These are phyloP conservation scores for Colletotrichum sp. DNA, from an alignment of 2,329 filamentous ascomycete species.

Conservation along the genomic window DNA sequence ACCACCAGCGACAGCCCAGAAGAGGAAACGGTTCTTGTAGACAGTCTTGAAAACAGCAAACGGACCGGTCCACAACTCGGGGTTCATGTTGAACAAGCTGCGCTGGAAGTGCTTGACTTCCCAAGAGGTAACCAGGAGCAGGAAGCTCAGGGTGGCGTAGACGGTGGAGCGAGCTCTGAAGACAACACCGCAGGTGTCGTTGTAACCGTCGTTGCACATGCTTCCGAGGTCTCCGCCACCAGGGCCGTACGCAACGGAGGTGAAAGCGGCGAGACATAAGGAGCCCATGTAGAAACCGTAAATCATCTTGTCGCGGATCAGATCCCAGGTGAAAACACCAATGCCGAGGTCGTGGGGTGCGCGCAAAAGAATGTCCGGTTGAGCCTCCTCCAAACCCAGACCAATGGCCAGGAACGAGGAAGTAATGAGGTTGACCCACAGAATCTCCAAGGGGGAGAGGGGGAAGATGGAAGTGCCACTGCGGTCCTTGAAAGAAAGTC, in stretches of 20 bases:
- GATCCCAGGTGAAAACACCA: slow-evolving; percentile 68
- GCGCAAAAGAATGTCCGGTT: slow-evolving; percentile 69
- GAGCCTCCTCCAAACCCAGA: slow-evolving; percentile 72
- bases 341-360: slow-evolving; percentile 65
- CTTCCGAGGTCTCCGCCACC: slow-evolving; percentile 54
- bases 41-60: slow-evolving; percentile 63
- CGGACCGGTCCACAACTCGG: slow-evolving; percentile 51
- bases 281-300: slow-evolving; percentile 69
- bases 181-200: slow-evolving; percentile 56
- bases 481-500: slow-evolving; percentile 70
- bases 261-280: slow-evolving; percentile 66
- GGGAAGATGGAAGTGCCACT: slow-evolving; percentile 69
- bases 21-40: slow-evolving; percentile 71
- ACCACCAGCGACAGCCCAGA: slow-evolving; percentile 66
- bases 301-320: slow-evolving; percentile 70
- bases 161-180: slow-evolving; percentile 72
- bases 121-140: slow-evolving; percentile 73
- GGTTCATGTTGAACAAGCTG: slow-evolving; percentile 72
- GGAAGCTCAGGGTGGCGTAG: slow-evolving; percentile 72
- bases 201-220: slow-evolving; percentile 62
- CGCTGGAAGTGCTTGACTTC: slow-evolving; percentile 75
- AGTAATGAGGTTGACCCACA: slow-evolving; percentile 79
- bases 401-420: slow-evolving; percentile 75
- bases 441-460: slow-evolving; percentile 73
- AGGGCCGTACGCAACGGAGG: slow-evolving; percentile 61